Base-by-base conservation (phyloP, 2,329 filamentous ascomycete species). In the Paramyrothecium sp. region DNA sequence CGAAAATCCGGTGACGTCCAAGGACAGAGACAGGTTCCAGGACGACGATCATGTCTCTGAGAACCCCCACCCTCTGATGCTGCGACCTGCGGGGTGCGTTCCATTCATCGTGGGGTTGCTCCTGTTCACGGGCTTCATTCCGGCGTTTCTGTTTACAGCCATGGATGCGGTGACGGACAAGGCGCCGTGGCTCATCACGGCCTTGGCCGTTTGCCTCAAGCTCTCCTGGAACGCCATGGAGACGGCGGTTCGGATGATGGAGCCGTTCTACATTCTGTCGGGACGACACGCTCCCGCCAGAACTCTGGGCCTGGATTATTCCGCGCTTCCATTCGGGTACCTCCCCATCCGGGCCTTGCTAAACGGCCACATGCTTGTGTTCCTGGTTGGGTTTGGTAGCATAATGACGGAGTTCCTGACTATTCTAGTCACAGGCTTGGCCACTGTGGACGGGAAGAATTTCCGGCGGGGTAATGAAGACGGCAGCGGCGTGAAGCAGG, bases 401-500 rank as follows among this genome's bases (percentile, higher is more conserved):
- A 80, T 93, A 19, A 78, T 94, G 66, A 83, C 89, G 0, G 91
- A 96, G 70, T 79, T 92, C 7, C 74, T 91, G 13, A 91, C 88
- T 0, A 85, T 91, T 26, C 81, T 89, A 61, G 83, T 88, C 2
- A 87, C 87, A 2, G 85, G 84, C 21, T 81, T 91, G 50, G 84
- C 83, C 1, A 82, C 81, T 3, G 86, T 89, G 13, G 84, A 88
- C 61, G 88, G 88, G 12, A 78, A 78, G 26, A 81, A 83, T 51
- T 89, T 90, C 62, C 63, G 86, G 5, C 61, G 74, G 12, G 61
- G 59, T 33, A 61, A 60, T 21, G 53, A 52, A 30, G 41, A 57
- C 16, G 58, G 52, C 11, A 54, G 55, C 44, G 23, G 48, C 22
- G 52, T 19, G 55, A 55, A 56, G 16, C 54, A 57, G 4, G 60